phyloP scores from a whole-genome alignment of 371 early-diverging fungal species.

The Funneliformis caledonium region DNA sequence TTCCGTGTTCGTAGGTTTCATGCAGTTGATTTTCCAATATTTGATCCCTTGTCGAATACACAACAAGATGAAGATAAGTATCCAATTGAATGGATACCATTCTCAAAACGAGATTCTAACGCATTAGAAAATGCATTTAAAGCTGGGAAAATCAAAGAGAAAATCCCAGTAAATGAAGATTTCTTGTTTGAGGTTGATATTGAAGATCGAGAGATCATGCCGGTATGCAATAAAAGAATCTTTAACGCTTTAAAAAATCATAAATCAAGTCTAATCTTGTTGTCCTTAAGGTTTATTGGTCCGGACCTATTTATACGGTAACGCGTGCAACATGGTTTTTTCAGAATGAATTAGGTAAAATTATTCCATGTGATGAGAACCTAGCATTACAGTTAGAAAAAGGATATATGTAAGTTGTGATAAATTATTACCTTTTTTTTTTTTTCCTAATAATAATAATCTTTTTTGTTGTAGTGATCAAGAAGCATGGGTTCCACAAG shows the following conservation, averaged over 20 bases:
- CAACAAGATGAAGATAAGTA: conserved; percentile 17
- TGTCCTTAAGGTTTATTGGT: conserved; percentile 72
- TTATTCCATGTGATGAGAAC: conserved; percentile 79
- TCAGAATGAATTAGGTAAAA: conserved; percentile 65
- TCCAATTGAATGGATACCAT: conserved; percentile 62
- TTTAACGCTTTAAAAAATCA: neutral
- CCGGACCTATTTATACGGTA: conserved; percentile 78
- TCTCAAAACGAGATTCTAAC: conserved; percentile 62
- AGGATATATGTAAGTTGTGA: conserved; percentile 66
- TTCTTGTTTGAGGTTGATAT: conserved; percentile 80
- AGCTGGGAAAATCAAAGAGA: neutral
- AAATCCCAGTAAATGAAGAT: conserved; percentile 70
- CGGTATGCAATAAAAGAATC: conserved; percentile 48
- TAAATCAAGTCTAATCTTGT: neutral
- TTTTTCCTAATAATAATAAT: neutral
- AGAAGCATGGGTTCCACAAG: conserved; percentile 59
- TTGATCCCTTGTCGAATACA: conserved; percentile 1
- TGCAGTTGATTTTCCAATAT: conserved; percentile 23
- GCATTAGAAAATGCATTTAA: conserved; percentile 62
- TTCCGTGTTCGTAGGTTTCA: conserved; percentile 15
- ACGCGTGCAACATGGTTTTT: conserved; percentile 85
- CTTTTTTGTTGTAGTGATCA: conserved; percentile 50
- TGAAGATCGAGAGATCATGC: conserved; percentile 68
- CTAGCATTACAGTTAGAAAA: conserved; percentile 79
- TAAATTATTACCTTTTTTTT: neutral